phyloP scores from a whole-genome alignment of 805 yeast genomes.

The Alloascoidea hylecoeti region DNA sequence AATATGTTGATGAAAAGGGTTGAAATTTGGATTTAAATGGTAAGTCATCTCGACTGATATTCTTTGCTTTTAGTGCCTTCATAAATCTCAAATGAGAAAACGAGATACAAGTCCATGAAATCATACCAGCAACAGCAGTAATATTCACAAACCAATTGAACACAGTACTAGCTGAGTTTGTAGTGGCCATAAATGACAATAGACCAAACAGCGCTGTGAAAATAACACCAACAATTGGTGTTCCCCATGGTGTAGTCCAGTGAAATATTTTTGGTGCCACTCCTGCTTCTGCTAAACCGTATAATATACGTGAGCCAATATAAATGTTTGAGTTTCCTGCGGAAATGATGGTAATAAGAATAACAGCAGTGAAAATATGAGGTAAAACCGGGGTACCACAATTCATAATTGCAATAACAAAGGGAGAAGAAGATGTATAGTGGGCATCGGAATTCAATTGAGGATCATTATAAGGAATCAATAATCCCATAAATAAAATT shows the following conservation, averaged over 20 bases:
- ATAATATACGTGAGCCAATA: constrained; percentile 56
- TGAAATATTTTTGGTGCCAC: constrained; percentile 41
- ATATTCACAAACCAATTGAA: constrained; percentile 65
- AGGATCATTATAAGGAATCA: constrained; percentile 58
- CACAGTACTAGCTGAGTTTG: constrained; percentile 38
- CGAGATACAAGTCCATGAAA: constrained; percentile 19
- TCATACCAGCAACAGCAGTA: constrained; percentile 66
- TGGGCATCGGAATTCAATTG: constrained; percentile 22
- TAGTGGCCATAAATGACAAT: constrained; percentile 43
- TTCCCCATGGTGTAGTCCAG: constrained; percentile 39
- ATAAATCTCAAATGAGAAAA: constrained; percentile 20
- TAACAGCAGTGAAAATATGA: constrained; percentile 58
- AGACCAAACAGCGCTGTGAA: constrained; percentile 49
- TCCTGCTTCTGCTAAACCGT: constrained; percentile 42
- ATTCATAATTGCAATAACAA: constrained; percentile 49
- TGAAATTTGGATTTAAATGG: constrained; percentile 65
- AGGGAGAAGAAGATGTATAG: constrained; percentile 49
- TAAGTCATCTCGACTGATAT: constrained; percentile 50
- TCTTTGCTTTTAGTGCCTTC: constrained; percentile 45
- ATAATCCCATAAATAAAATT: constrained; percentile 52
- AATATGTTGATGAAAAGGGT: constrained; percentile 57
- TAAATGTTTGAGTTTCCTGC: constrained; percentile 70
- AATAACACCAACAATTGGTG: constrained; percentile 43
- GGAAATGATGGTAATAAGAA: constrained; percentile 52
- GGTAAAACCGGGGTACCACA: constrained; percentile 57